These are phyloP conservation scores for Erythrophleum fordii DNA, from an alignment of 306 rosid species.

Conservation along the genomic window DNA sequence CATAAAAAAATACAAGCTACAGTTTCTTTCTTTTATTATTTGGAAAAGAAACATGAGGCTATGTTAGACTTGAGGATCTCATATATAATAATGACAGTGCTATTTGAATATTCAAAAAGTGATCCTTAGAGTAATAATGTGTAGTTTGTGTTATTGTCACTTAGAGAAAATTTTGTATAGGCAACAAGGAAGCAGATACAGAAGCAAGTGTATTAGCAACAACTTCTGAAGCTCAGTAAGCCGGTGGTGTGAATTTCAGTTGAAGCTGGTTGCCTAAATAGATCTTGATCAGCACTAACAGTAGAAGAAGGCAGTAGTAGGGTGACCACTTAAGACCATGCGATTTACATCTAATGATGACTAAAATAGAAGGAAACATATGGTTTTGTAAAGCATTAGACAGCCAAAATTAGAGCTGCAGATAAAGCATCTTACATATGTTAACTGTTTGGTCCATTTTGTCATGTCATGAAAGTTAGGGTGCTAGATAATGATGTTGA, in stretches of 20 bases:
- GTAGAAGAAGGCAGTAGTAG: neutral
- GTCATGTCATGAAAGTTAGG: neutral
- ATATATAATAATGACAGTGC: conserved; percentile 2
- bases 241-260: neutral
- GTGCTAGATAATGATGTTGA: conserved; percentile 15
- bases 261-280: neutral
- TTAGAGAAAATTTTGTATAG: neutral
- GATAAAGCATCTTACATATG: neutral
- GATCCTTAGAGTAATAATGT: conserved; percentile 14
- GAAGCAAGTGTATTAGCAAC: conserved; percentile 11
- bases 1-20: conserved; percentile 28
- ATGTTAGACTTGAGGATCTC: conserved; percentile 1
- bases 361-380: neutral
- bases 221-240: conserved; percentile 33
- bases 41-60: conserved; percentile 15
- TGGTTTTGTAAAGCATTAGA: neutral
- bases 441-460: neutral
- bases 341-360: neutral
- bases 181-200: conserved; percentile 5
- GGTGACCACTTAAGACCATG: neutral
- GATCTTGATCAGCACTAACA: neutral
- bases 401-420: neutral
- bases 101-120: conserved; percentile 28
- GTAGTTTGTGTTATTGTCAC: neutral
- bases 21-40: conserved; percentile 29